phyloP scores from a whole-genome alignment of 345 rosid genomes.

The Corymbia maculata region DNA sequence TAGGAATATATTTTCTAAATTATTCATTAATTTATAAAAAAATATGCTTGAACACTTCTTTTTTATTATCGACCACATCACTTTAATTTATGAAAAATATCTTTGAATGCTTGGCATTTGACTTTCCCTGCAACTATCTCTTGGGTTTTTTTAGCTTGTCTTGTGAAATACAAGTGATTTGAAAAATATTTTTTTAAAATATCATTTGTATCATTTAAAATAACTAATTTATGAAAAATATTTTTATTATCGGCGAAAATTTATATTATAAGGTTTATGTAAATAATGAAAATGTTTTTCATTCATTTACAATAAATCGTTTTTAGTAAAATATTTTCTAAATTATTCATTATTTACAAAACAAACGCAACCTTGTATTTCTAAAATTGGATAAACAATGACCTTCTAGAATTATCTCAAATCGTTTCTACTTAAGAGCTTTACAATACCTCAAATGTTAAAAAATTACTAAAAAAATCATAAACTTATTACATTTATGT shows the following conservation, averaged over 20 bases:
- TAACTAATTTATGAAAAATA: too few species aligned
- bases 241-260: fast-evolving
- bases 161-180: not conserved
- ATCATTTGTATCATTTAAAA: not conserved
- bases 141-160: too few species aligned
- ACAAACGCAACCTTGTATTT: not conserved
- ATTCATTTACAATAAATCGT: too few species aligned
- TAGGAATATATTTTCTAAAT: too few species aligned
- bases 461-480: fast-evolving
- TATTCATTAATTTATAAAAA: too few species aligned
- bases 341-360: too few species aligned
- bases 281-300: not conserved
- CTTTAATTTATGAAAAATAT: too few species aligned
- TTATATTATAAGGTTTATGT: too few species aligned
- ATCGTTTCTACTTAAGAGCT: not conserved
- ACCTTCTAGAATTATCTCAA: not conserved
- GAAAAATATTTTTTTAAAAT: too few species aligned
- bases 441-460: not conserved
- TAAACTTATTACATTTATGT: fast-evolving
- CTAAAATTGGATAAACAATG: not conserved
- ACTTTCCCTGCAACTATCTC: not conserved
- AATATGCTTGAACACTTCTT: too few species aligned
- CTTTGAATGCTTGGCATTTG: not conserved
- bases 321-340: too few species aligned
- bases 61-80: too few species aligned